Base-by-base conservation (phyloP, 2,329 filamentous ascomycete species). In the Tolypocladium guangdongense region DNA sequence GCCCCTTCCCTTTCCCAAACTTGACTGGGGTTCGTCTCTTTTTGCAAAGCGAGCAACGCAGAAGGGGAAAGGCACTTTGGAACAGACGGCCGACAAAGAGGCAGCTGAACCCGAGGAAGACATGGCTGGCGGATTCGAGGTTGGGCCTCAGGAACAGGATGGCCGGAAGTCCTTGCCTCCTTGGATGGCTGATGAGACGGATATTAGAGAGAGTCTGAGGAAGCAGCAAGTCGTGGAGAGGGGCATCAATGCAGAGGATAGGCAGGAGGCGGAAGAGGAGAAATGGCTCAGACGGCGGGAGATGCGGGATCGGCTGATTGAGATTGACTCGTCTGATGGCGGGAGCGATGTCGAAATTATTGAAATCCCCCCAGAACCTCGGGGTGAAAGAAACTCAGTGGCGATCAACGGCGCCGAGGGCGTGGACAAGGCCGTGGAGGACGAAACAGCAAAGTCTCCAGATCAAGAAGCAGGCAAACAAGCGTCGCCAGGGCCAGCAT, bases 1-100 rank as follows among this genome's bases (percentile, higher is more conserved):
- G 0, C 90, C 91, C 0, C 69, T 99, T 6, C 93, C 93, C 0
- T 99, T 99, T 63, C 90, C 96, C 60, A 92, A 90, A 63, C 76
- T 96, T 1, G 83, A 87, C 46, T 83, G 80, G 76, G 84, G 81
- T 51, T 84, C 81, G 2, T 78, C 76, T 1, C 73, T 83, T 2
- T 83, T 83, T 55, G 69, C 69, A 6, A 76, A 74, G 57, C 75
- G 73, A 53, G 56, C 59, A 7, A 52, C 54, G 0, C 58, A 65
- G 11, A 62, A 62, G 46, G 55, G 60, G 7, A 57, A 60, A 27
- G 37, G 51, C 14, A 45, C 58, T 8, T 55, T 61, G 5, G 64
- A 66, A n/a, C 48, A 56, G 11, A 41, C 45, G 3, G 55, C 53
- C 52, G 56, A 69, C 33, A 58, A 66, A 16, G 52, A 54, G 0